Percentiles rank a stretch among this genome's conserved stretches.
These are phyloP conservation scores for Suhomyces bribrorum DNA, from an alignment of 1,139 yeast species.

Conservation along the genomic window DNA sequence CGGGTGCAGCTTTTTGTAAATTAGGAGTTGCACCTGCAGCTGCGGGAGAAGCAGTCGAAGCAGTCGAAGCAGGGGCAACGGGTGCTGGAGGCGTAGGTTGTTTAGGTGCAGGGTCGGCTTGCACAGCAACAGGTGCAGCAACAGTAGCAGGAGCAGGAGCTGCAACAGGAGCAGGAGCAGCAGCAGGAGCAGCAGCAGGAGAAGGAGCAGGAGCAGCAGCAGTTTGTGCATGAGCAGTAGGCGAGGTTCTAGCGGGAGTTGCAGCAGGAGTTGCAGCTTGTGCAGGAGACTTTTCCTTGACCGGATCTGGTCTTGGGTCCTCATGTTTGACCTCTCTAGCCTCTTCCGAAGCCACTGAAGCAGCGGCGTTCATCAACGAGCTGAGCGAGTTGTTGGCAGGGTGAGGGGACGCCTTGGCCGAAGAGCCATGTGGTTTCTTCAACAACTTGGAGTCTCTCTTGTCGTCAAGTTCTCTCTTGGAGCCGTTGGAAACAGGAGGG, in stretches of 20 bases:
- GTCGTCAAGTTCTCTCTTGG: conserved; percentile 44
- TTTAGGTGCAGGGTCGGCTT: conserved; percentile 5
- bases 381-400: conserved; percentile 23
- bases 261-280: conserved; percentile 11
- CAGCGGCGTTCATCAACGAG: conserved; percentile 36
- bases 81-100: conserved; percentile 9
- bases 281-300: conserved; percentile 3
- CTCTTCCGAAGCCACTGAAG: conserved; percentile 16
- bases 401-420: conserved; percentile 16
- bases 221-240: conserved; percentile 6
- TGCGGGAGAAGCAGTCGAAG: conserved; percentile 8
- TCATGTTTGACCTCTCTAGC: conserved; percentile 11
- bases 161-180: conserved; percentile 9
- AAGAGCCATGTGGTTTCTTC: conserved; percentile 21
- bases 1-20: too few species aligned
- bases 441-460: conserved; percentile 28
- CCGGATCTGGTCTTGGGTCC: not conserved
- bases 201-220: conserved; percentile 9
- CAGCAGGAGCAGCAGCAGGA: conserved; percentile 11
- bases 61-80: conserved; percentile 7
- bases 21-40: conserved; percentile 5
- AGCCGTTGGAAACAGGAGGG: conserved; percentile 6
- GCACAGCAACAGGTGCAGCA: conserved; percentile 3
- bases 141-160: conserved; percentile 5
- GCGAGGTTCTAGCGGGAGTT: conserved; percentile 7